Evolutionary conservation across 352 stramenopile genomes (phyloP).

Genomic region (Globisporangium solare): DNA sequence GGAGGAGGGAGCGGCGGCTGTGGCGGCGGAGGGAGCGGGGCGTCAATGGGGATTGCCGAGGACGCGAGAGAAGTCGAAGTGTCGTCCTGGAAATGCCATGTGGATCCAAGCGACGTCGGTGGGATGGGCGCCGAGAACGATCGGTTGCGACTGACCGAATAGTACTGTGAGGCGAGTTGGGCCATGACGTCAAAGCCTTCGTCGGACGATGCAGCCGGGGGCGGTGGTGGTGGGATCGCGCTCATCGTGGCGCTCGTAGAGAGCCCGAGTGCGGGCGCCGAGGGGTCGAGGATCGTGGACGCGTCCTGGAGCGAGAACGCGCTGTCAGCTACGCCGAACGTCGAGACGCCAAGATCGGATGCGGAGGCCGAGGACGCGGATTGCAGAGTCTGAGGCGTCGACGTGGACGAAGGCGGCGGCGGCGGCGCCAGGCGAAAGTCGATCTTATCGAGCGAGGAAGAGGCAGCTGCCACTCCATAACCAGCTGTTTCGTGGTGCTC

Average conservation of each 20-base stretch:
- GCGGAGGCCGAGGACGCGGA: constrained; percentile 13
- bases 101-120: constrained; percentile 43
- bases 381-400: constrained; percentile 4
- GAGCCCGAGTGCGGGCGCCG: background rate
- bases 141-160: constrained; percentile 61
- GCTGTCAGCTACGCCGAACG: constrained; percentile 16
- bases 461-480: constrained; percentile 10
- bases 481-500: constrained; percentile 13
- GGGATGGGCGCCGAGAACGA: constrained; percentile 70
- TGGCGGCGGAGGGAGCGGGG: constrained; percentile 18
- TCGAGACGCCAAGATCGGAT: constrained; percentile 13
- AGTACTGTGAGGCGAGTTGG: constrained; percentile 80
- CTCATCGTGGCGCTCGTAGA: background rate
- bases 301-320: constrained; percentile 12
- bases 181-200: constrained; percentile 78
- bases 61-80: constrained; percentile 17
- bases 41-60: constrained; percentile 14
- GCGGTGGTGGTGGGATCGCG: constrained; percentile 1
- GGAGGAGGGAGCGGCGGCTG: constrained; percentile 34
- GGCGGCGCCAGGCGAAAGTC: constrained; percentile 15
- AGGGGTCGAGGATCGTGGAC: background rate
- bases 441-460: constrained; percentile 25
- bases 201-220: background rate
- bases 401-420: constrained; percentile 10
- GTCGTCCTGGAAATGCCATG: constrained; percentile 58